These are phyloP conservation scores for Lentinula detonsa DNA, from an alignment of 768 basidiomycete species.

Conservation along the genomic window DNA sequence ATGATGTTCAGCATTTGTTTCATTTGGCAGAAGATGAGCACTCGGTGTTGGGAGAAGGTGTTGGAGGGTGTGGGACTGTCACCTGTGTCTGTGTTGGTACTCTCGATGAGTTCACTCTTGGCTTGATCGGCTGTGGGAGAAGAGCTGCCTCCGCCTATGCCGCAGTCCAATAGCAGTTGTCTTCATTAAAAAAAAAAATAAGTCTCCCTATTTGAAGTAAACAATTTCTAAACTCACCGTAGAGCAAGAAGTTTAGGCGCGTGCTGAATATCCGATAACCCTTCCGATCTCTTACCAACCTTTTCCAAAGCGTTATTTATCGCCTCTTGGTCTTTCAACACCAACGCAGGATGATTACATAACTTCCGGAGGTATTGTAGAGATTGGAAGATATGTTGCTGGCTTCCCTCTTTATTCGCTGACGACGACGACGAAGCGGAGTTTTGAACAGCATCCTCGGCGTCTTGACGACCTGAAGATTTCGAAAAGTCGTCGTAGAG, in stretches of 20 bases:
- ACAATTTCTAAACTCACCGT: slow-evolving; percentile 42
- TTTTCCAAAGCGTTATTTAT: slow-evolving; percentile 52
- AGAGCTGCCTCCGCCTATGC: slow-evolving; percentile 61
- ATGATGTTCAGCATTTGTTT: slow-evolving; percentile 99
- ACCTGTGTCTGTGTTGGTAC: slow-evolving; percentile 38
- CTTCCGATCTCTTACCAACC: slow-evolving; percentile 37
- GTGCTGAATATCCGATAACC: slow-evolving; percentile 76
- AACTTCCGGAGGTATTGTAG: slow-evolving; percentile 95
- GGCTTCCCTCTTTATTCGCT: slow-evolving; percentile 34
- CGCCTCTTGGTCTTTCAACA: slow-evolving; percentile 69
- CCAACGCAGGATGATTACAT: slow-evolving; percentile 94
- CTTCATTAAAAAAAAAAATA: slow-evolving; percentile 37
- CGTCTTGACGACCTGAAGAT: slow-evolving; percentile 62
- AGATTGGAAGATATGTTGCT: slow-evolving; percentile 94
- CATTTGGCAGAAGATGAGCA: slow-evolving; percentile 98
- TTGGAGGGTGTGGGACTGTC: slow-evolving; percentile 30
- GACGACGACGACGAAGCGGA: slow-evolving; percentile 22
- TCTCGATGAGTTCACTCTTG: slow-evolving; percentile 65
- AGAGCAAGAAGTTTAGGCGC: slow-evolving; percentile 93
- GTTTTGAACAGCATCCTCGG: slow-evolving; percentile 54
- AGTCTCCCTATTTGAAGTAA: neutral
- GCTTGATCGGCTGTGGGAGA: slow-evolving; percentile 41
- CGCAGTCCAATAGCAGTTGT: slow-evolving; percentile 91
- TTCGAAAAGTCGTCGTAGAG: slow-evolving; percentile 92
- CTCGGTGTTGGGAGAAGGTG: slow-evolving; percentile 91